Evolutionary conservation across 1,284 basidiomycete genomes (phyloP), one percentile per base, ranked within the genome.

Genomic region (Apiotrichum siamense): DNA sequence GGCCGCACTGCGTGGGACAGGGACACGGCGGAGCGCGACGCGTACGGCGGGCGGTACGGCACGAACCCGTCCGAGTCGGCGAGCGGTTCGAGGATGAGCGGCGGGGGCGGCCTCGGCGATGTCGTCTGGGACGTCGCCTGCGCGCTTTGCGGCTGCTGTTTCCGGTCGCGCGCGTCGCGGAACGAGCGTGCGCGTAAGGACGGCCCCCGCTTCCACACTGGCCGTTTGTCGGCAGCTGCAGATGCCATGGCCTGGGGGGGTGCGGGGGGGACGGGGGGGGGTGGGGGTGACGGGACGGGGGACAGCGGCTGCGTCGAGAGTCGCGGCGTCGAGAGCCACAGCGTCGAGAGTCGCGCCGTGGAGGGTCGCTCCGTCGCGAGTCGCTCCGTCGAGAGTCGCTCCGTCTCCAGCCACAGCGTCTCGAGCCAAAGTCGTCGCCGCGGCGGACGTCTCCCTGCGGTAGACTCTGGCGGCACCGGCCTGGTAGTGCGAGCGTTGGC

Each of bases 31-130:
- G 50, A 46, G 20, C 42, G 21, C 25, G 52, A 45, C 10, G 42
- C 41, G 27, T 44, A 54, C 3, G 55, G 55, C 15, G 55, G 55
- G 27, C 55, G 55, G 35, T 57, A 57, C 1, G 55, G 55, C 12
- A 57, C 55, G 20, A 27, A 54, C 29, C 46, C 55, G 23, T 57
- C 55, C 24, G 24, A 21, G 17, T 47, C 48, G 21, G 18, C n/a
- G n/a, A 43, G 17, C n/a, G 26, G 20, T 26, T 43, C 41, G 18
- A 43, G 27, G 11, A n/a, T n/a, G n/a, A n/a, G n/a, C n/a, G n/a
- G n/a, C n/a, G n/a, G n/a, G n/a, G n/a, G n/a, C n/a, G n/a, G n/a
- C n/a, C n/a, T n/a, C n/a, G n/a, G n/a, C n/a, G n/a, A n/a, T n/a
- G n/a, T n/a, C n/a, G n/a, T n/a, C n/a, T n/a, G n/a, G n/a, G n/a